These are phyloP conservation scores for Arbutus unedo DNA, from an alignment of 148 eudicot genomes.

Conservation along the genomic window DNA sequence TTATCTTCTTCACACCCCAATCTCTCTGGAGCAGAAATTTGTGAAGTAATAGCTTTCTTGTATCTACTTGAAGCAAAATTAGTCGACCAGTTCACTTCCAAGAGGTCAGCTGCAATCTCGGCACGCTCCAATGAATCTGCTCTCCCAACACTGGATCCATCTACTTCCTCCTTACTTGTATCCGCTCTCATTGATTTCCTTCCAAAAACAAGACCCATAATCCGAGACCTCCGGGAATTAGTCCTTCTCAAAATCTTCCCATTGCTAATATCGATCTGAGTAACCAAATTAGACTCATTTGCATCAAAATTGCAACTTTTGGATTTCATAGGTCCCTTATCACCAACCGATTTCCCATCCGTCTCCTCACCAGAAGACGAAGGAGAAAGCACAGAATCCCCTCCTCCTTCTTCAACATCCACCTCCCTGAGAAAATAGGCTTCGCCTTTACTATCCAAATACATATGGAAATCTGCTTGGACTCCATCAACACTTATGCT, in stretches of 20 bases:
- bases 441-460: slow-evolving; percentile 77
- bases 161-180: slow-evolving; percentile 27
- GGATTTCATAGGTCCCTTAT: slow-evolving; percentile 42
- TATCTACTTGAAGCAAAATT: slow-evolving; percentile 44
- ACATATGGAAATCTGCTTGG: slow-evolving; percentile 74
- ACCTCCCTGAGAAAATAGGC: slow-evolving; percentile 73
- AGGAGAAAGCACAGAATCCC: slow-evolving; percentile 30
- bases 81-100: slow-evolving; percentile 91
- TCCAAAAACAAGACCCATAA: slow-evolving; percentile 73
- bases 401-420: slow-evolving; percentile 55
- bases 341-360: slow-evolving; percentile 34
- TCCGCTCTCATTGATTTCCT: slow-evolving; percentile 44
- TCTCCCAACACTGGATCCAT: slow-evolving; percentile 31
- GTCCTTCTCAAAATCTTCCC: slow-evolving; percentile 30
- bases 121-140: slow-evolving; percentile 62
- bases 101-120: slow-evolving; percentile 90
- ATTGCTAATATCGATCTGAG: slow-evolving; percentile 40
- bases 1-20: slow-evolving; percentile 17
- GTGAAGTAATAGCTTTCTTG: slow-evolving; percentile 19
- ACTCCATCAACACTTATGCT: slow-evolving; percentile 68
- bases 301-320: slow-evolving; percentile 39
- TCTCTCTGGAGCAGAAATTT: slow-evolving; percentile 20
- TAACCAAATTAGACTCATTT: slow-evolving; percentile 25
- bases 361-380: slow-evolving; percentile 59
- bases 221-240: slow-evolving; percentile 38